Percentiles rank a stretch among this genome's conserved stretches.
Evolutionary conservation across 2,329 filamentous ascomycete genomes (phyloP).

Genomic region (Aspergillus sp.): DNA sequence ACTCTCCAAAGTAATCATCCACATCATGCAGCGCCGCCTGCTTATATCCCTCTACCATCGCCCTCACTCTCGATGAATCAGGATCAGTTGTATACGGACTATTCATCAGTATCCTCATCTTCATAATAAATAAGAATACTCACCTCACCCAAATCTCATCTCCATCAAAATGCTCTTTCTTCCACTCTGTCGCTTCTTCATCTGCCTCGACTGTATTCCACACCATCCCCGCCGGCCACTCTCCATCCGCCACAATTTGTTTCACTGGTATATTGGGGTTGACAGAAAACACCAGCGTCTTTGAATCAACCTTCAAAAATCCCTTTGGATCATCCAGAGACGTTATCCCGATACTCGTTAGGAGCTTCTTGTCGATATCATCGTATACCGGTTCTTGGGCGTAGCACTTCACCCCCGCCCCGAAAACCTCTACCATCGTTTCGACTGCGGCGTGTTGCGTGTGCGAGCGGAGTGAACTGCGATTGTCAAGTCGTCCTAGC

Average conservation of each 20-base stretch:
- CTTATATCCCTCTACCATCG: slow-evolving; percentile 16
- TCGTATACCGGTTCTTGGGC: slow-evolving; percentile 24
- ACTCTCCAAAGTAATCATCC: slow-evolving; percentile 15
- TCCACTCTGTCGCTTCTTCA: slow-evolving; percentile 7
- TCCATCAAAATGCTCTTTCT: slow-evolving; percentile 8
- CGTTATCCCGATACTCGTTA: slow-evolving; percentile 14
- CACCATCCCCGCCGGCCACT: slow-evolving; percentile 28
- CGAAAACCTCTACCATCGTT: background rate
- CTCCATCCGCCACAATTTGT: slow-evolving; percentile 36
- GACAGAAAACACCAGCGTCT: slow-evolving; percentile 34
- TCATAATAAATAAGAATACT: background rate
- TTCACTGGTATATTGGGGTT: slow-evolving; percentile 30
- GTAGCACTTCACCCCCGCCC: slow-evolving; percentile 14
- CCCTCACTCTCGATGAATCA: slow-evolving; percentile 12
- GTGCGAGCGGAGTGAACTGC: slow-evolving; percentile 7
- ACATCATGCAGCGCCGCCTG: slow-evolving; percentile 7
- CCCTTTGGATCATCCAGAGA: slow-evolving; percentile 26
- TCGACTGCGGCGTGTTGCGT: slow-evolving; percentile 21
- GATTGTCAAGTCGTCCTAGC: slow-evolving; percentile 4
- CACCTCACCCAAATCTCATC: slow-evolving; percentile 13
- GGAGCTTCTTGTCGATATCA: slow-evolving; percentile 11
- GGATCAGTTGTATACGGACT: slow-evolving; percentile 18
- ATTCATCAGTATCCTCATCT: background rate
- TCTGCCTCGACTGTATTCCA: slow-evolving; percentile 16
- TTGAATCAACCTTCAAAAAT: slow-evolving; percentile 33